Base-by-base conservation (phyloP, 148 eudicot species). In the Vaccinium darrowii region DNA sequence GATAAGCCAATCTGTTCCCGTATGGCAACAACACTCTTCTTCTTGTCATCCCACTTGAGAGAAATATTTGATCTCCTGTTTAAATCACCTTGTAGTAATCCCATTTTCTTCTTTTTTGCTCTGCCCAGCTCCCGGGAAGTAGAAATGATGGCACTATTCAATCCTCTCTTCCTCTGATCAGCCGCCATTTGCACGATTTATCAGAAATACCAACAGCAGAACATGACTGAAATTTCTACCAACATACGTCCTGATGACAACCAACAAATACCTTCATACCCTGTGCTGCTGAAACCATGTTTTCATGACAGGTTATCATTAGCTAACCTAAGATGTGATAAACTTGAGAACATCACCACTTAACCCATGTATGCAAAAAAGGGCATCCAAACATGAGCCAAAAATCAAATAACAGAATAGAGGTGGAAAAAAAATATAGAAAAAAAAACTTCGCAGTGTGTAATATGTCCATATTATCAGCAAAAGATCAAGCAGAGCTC, bases 31-130 rank as follows among this genome's bases (percentile, higher is more conserved):
- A 94, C 98, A 83, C 88, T 87, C 84, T 88, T 92, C 77, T 86
- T 93, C 83, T 88, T 88, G 80, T 91, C 95, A 90, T 97, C 98
- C 98, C 99, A 97, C 89, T 91, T 90, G 18, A 97, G 95, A 85
- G 92, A 89, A 39, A 94, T 86, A 80, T 89, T 91, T 78, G 90
- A 84, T 80, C 86, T 93, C 81, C 82, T 81, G 79, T 88, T 89
- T 51, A 89, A 86, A 84, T 90, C 91, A 85, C 79, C 71, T 39
- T 89, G 91, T 11, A 80, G 76, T 12, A 85, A 81, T 83, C 85
- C 87, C 65, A 83, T 49, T 78, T 91, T 93, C 90, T 92, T 93
- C 90, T 87, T 92, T 82, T 94, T 95, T 8, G 84, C 88, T 84
- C 86, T 87, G 80, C 87, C 72, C 65, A 88, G 87, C 79, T 91